Evolutionary conservation across 495 filamentous ascomycete species (phyloP).

Genomic region (Chaetomium tenue): DNA sequence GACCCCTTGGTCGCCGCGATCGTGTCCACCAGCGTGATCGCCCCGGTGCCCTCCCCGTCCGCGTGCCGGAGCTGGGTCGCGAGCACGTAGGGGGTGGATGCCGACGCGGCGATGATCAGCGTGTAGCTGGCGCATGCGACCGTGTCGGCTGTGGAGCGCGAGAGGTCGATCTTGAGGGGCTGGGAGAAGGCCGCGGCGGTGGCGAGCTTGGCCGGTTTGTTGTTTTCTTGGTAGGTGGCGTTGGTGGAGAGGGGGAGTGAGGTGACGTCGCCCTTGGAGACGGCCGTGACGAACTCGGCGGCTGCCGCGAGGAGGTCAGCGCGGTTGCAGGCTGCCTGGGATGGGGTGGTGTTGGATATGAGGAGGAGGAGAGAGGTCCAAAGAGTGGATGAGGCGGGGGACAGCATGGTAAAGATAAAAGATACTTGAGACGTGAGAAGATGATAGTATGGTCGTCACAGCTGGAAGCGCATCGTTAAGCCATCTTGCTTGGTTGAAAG

Average conservation of each 20-base stretch:
- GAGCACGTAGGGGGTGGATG: constrained; percentile 44
- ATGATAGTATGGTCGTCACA: background rate
- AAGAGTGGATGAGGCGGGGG: background rate
- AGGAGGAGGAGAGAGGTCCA: background rate
- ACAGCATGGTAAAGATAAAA: background rate
- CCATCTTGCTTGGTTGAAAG: background rate
- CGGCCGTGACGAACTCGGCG: constrained; percentile 37
- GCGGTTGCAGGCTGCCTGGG: constrained; percentile 35
- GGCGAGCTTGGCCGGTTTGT: constrained; percentile 38
- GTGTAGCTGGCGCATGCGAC: constrained; percentile 47
- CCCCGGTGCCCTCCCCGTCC: constrained; percentile 28
- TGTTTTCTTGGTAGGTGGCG: constrained; percentile 47
- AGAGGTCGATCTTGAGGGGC: constrained; percentile 40
- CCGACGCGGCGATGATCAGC: constrained; percentile 40
- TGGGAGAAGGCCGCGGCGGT: constrained; percentile 35
- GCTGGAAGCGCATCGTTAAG: background rate
- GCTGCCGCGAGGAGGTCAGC: constrained; percentile 42
- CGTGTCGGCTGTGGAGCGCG: constrained; percentile 43
- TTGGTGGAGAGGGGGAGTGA: constrained; percentile 36
- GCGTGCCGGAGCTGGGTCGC: constrained; percentile 46
- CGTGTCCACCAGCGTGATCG: constrained; percentile 44
- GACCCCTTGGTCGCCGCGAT: constrained; percentile 50
- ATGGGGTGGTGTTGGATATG: background rate
- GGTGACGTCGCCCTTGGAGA: constrained; percentile 33
- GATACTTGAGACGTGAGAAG: background rate